These are phyloP conservation scores for Russula earlei DNA, from an alignment of 768 basidiomycete genomes.

Conservation along the genomic window DNA sequence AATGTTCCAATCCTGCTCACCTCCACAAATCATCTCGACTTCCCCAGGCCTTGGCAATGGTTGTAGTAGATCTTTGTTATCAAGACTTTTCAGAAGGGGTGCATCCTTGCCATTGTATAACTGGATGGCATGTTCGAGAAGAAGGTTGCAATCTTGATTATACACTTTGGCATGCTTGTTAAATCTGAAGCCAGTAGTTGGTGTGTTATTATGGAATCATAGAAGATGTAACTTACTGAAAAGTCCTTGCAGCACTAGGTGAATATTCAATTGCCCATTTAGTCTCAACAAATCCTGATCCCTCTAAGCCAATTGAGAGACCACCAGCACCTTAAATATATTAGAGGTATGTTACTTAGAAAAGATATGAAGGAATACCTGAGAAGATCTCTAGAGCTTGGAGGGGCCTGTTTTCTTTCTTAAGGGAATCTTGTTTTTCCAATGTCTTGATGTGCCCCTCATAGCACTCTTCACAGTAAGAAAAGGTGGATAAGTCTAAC, in stretches of 20 bases:
- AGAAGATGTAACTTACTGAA: conserved; percentile 35
- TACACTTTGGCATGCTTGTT: conserved; percentile 56
- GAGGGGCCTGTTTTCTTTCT: conserved; percentile 35
- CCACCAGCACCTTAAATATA: conserved; percentile 60
- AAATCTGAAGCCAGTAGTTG: conserved; percentile 29
- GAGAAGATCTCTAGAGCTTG: conserved; percentile 60
- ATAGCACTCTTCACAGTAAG: conserved; percentile 34
- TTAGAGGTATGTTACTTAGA: background rate
- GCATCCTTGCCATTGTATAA: conserved; percentile 34
- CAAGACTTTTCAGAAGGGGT: conserved; percentile 30
- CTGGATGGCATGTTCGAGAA: conserved; percentile 52
- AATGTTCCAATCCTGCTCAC: conserved; percentile 30
- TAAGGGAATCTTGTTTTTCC: conserved; percentile 25
- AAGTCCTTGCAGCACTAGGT: conserved; percentile 54
- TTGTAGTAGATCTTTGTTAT: conserved; percentile 31
- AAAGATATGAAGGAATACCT: conserved; percentile 31
- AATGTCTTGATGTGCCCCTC: conserved; percentile 27
- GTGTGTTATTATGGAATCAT: background rate
- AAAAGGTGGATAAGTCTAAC: conserved; percentile 21
- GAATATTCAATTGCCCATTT: conserved; percentile 62
- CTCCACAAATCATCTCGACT: conserved; percentile 67
- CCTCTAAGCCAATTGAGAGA: conserved; percentile 54
- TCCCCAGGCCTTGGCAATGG: conserved; percentile 49
- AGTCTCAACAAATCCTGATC: conserved; percentile 53
- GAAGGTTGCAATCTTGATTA: conserved; percentile 51